phyloP scores from a whole-genome alignment of 306 rosid genomes.

The Pyrus pyrifolia region DNA sequence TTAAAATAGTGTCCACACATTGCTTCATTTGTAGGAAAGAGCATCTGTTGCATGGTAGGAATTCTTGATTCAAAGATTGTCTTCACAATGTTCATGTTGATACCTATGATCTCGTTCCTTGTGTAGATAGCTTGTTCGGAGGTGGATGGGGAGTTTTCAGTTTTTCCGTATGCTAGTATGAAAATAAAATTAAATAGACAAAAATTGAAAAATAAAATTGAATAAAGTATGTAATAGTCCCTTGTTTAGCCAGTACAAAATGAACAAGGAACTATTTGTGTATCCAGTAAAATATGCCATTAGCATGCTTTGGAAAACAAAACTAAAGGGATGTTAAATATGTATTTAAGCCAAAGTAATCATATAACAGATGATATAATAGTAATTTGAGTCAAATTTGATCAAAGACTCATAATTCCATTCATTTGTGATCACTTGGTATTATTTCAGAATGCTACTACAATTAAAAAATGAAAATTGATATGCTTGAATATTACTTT shows the following conservation, averaged over 20 bases:
- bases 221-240: background rate
- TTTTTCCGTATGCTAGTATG: background rate
- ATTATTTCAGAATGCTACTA: background rate
- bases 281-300: background rate
- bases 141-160: background rate
- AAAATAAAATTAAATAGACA: background rate
- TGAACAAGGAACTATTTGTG: background rate
- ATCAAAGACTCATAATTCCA: background rate
- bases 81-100: background rate
- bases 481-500: background rate
- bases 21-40: background rate
- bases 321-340: background rate
- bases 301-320: background rate
- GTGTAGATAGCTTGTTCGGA: background rate
- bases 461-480: background rate
- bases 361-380: background rate
- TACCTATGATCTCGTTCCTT: background rate
- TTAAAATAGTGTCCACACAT: background rate
- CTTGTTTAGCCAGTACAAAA: background rate
- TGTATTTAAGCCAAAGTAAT: background rate
- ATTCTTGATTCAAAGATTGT: background rate
- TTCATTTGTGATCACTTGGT: background rate
- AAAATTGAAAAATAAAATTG: background rate
- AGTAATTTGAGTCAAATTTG: background rate
- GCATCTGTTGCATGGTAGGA: background rate